Evolutionary conservation across 139 green algal species (phyloP), one percentile per base, ranked within the genome.

Genomic region (Diplosphaera chodatii): DNA sequence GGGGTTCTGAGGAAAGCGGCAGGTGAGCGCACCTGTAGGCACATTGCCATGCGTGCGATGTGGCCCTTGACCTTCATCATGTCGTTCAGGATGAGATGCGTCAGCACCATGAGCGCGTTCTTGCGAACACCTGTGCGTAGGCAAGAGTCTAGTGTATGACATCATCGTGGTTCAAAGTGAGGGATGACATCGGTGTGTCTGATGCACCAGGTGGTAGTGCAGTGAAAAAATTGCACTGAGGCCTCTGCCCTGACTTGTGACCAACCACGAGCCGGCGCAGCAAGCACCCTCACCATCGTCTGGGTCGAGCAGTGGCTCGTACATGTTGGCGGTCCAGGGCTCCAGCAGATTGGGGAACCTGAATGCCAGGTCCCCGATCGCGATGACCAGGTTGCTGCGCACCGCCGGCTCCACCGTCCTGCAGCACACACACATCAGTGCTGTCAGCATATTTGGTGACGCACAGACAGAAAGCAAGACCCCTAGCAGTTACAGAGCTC

Each of bases 51-150:
- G 25, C 81, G 69, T 20, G 84, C 83, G 71, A 98, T 93, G 82
- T 97, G 82, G 15, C 94, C 91, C 80, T 96, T 96, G 40, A 95
- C 90, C 83, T 97, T 98, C 80, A 97, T 90, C 91, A 97, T 96
- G 83, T 97, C 92, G 70, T 95, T 94, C 66, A 98, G 82, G 73
- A 98, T 93, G 16, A 98, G 86, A 85, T 98, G 94, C 13, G 84
- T 88, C 71, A 98, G 82, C 65, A 97, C 91, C 77, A 91, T 88
- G 67, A 98, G 74, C n/a, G 83, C 77, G 21, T 88, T 91, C 68
- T 86, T 89, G 27, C 88, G 72, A 65, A 97, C 86, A 22, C 66
- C 74, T 82, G 79, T n/a, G n/a, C n/a, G n/a, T n/a, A n/a, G n/a
- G n/a, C n/a, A n/a, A n/a, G n/a, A n/a, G n/a, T n/a, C n/a, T n/a